Base-by-base conservation (phyloP, 345 rosid species). In the Limnanthes douglasii region DNA sequence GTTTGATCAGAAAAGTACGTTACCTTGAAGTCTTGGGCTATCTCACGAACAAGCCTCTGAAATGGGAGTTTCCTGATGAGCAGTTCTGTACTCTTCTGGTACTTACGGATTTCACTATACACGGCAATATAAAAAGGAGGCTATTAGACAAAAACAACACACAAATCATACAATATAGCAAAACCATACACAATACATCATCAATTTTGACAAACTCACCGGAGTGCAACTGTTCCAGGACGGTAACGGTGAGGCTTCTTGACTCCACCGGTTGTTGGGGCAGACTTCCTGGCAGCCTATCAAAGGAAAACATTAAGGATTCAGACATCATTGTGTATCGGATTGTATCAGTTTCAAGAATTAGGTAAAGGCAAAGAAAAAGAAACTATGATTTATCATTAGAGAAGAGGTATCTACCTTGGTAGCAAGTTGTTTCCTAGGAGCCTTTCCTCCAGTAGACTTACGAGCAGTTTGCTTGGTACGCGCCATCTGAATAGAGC, bases 401-500 rank as follows among this genome's bases (percentile, higher is more conserved):
- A n/a, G n/a, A n/a, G n/a, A n/a, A n/a, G n/a, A n/a, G n/a, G n/a
- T n/a, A n/a, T n/a, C n/a, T 0, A 50, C 62, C 56, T 48, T 48
- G 10, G 62, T 50, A 10, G 62, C 62, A 1, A 56, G 51, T 44
- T 56, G 62, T 46, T 56, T 56, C 41, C 62, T 37, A 0, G 62
- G 62, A 21, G 56, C 56, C 51, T 56, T 56, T 4, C 50, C 62
- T 47, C 77, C 77, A 0, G 77, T 70, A 1, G 77, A 70, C 48
- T 70, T 70, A 35, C 77, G 77, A 7, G 77, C 77, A 37, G 77
- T 70, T 34, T 70, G 73, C 61, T 70, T 70, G 13, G 77, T 70
- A 66, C 77, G 77, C 11, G 77, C 77, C 77, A 70, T 70, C 69
- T 64, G 31, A n/a, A n/a, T 6, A 39, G 12, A 9, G 11, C 3